Evolutionary conservation across 2,329 filamentous ascomycete species (phyloP), one percentile per base, ranked within the genome.

Genomic region (Fusarium incarnatum): DNA sequence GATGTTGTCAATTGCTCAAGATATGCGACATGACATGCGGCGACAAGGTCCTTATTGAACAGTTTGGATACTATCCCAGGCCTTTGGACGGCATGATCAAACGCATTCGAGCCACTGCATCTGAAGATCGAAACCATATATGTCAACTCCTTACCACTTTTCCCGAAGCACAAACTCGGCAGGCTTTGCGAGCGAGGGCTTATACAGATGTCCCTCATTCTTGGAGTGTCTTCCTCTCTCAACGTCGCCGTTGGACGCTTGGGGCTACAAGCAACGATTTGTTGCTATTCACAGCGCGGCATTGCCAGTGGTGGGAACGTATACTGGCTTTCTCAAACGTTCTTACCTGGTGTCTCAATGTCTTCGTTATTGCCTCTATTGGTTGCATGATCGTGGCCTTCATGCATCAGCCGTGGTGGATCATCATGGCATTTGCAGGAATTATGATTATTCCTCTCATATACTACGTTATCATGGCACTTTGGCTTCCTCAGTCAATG

Each of bases 201-300:
- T 82, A 75, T 64, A 83, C 81, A 4, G 78, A 81, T 53, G 80
- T 81, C 12, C 80, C 80, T 2, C 77, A 79, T 57, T 75, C 75
- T 20, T 77, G 79, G 74, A 78, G 76, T 27, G 81, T 83, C 30
- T 83, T 82, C 61, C 72, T 83, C 7, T 75, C 73, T 16, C 73
- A 75, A 50, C 73, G 73, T 15, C 71, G 73, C 1, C 73, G 73
- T 13, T 75, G 73, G 73, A 73, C 73, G n/a, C 71, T 75, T 3
- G 73, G 73, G 22, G 71, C 73, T 16, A 75, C 73, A 28, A 72
- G 67, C 53, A 75, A 75, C 40, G 73, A 75, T 55, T 37, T 75
- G 27, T 27, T 75, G 1, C 49, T 75, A 16, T 45, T 67, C 4
- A 64, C 57, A 10, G 61, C 71, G n/a, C 41, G 67, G 11, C 53